A percentile compares a stretch with the other conserved stretches of the same genome.
phyloP scores from a whole-genome alignment of 148 eudicot species.

The Hydrangea macrophylla region DNA sequence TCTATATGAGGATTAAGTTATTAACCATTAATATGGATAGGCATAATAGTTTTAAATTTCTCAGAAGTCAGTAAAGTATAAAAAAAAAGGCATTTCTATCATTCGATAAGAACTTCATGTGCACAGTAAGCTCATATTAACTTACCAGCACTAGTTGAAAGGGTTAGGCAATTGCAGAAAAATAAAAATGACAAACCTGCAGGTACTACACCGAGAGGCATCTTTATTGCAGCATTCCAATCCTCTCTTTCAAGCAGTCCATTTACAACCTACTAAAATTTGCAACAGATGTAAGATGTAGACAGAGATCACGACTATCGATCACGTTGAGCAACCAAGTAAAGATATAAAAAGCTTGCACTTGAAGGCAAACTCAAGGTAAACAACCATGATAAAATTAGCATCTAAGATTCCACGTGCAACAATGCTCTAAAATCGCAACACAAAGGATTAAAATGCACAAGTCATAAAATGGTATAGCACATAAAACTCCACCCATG shows the following conservation, averaged over 20 bases:
- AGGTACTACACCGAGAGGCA: slow-evolving; percentile 89
- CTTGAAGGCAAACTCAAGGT: background rate
- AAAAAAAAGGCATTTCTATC: too few species aligned
- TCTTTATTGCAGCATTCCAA: slow-evolving; percentile 80
- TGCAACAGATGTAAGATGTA: slow-evolving; percentile 23
- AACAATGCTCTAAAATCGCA: too few species aligned
- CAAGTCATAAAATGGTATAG: too few species aligned
- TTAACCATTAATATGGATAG: too few species aligned
- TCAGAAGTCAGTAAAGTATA: too few species aligned
- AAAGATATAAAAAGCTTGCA: background rate
- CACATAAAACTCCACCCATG: too few species aligned
- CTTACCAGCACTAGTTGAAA: background rate
- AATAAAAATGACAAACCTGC: slow-evolving; percentile 51
- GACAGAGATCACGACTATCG: slow-evolving; percentile 4
- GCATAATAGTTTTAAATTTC: too few species aligned
- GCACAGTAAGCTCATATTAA: background rate
- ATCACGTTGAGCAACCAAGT: background rate
- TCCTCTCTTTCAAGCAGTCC: slow-evolving; percentile 86
- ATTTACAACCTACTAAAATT: slow-evolving; percentile 83
- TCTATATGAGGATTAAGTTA: too few species aligned
- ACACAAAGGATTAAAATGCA: too few species aligned
- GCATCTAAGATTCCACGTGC: background rate
- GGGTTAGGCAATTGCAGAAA: background rate
- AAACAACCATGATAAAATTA: background rate
- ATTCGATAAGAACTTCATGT: background rate